A percentile compares a stretch with the other conserved stretches of the same genome.
Evolutionary conservation across 352 stramenopile species (phyloP).

Genomic region (Phytophthora brassicae): DNA sequence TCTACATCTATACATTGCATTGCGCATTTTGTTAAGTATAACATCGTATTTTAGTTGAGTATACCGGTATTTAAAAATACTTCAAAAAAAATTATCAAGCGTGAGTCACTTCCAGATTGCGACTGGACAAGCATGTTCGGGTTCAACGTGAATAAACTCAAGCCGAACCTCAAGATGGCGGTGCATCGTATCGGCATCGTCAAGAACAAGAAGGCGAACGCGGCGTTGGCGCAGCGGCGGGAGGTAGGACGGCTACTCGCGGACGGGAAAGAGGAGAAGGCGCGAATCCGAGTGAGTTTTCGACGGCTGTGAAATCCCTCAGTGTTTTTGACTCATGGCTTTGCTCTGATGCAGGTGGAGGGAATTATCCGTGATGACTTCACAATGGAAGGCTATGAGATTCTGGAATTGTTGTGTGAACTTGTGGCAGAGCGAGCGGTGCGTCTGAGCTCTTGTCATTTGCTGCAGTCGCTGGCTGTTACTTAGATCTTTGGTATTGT

Average conservation of each 20-base stretch:
- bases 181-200: slow-evolving; percentile 89
- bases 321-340: not conserved
- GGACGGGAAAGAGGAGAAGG: slow-evolving; percentile 93
- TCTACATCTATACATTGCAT: too few relatives aligned
- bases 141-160: slow-evolving; percentile 92
- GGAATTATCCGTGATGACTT: slow-evolving; percentile 96
- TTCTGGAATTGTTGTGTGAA: slow-evolving; percentile 93
- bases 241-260: slow-evolving; percentile 80
- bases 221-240: slow-evolving; percentile 66
- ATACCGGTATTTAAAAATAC: too few relatives aligned
- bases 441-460: slow-evolving; percentile 17
- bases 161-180: slow-evolving; percentile 93
- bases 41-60: not conserved
- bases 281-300: slow-evolving; percentile 89
- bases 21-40: not conserved
- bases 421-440: slow-evolving; percentile 91
- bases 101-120: slow-evolving; percentile 9
- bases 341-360: slow-evolving; percentile 57
- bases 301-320: too few relatives aligned
- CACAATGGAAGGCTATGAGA: slow-evolving; percentile 95
- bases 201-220: slow-evolving; percentile 92
- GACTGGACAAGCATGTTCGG: slow-evolving; percentile 64
- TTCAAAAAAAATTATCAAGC: slow-evolving; percentile 10
- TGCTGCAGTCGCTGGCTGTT: not conserved
- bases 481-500: not conserved